Base-by-base conservation (phyloP, 176 grass and related monocot genomes). In the Triticum turgidum region DNA sequence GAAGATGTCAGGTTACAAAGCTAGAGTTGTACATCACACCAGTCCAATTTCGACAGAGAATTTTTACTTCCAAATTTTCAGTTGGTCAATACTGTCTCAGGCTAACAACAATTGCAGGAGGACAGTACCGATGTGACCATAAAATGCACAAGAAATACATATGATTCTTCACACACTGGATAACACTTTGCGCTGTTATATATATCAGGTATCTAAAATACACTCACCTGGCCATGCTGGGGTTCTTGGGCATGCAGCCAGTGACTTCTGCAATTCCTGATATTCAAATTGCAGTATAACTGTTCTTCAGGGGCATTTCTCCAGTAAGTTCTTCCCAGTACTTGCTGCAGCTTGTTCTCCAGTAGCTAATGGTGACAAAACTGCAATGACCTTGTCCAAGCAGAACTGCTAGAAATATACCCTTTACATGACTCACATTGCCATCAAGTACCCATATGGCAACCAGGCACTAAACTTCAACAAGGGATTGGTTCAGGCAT, bases 321-420 rank as follows among this genome's bases (percentile, higher is more conserved):
- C 83, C 76, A 13, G 84, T 83, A 79, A 92, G 83, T 47, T 92
- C 76, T 49, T 89, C 62, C 88, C 86, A 87, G 51, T 77, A 32
- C 80, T 95, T 17, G 71, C 88, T 77, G 76, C 64, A 76, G 83
- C 78, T 83, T 91, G 86, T 61, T 92, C 88, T 41, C 70, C 25
- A 3, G 91, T 87, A 34, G 91, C 84, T 79, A 87, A 41, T 3
- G 88, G 86, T 10, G 93, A 90, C 54, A 39, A 9, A 95, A 34
- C 87, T 61, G 90, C 77, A 69, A 95, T 65, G 70, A 89, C 82
- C 59, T 92, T 85, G 20, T 86, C 90, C 21, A 91, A 76, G 79
- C 80, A 86, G 76, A 91, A 95, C 83, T 86, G 89, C 54, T 66
- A 72, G 68, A 91, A 91, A 71, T 90, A 86, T 86, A 92, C 89